Evolutionary conservation across 495 filamentous ascomycete species (phyloP).

Genomic region (Neurospora sp.): DNA sequence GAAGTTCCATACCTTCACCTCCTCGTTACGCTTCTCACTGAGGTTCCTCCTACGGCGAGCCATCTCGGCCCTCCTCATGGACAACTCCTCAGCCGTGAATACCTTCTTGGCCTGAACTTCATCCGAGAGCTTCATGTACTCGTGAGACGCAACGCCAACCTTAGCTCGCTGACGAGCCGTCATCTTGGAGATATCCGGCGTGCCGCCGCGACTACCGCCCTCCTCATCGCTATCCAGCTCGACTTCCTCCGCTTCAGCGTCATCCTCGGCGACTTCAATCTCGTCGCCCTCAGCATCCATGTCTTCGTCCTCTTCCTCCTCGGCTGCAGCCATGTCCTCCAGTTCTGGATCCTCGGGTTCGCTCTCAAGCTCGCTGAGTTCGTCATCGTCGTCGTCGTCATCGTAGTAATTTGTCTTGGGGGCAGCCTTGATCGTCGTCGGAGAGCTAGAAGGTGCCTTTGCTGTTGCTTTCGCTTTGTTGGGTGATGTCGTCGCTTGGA

Average conservation of each 20-base stretch:
- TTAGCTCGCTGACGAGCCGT: slow-evolving; percentile 78
- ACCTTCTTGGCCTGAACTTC: slow-evolving; percentile 90
- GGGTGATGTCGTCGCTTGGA: slow-evolving; percentile 14
- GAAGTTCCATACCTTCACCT: slow-evolving; percentile 69
- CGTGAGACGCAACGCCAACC: slow-evolving; percentile 49
- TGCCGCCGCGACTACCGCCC: slow-evolving; percentile 34
- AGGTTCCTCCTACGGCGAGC: slow-evolving; percentile 87
- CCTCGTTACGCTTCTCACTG: slow-evolving; percentile 96
- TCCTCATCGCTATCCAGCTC: slow-evolving; percentile 59
- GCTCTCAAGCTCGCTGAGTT: slow-evolving; percentile 38
- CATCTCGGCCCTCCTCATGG: slow-evolving; percentile 94
- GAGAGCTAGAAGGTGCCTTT: slow-evolving; percentile 4
- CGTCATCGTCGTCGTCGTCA: slow-evolving; percentile 38
- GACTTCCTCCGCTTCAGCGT: slow-evolving; percentile 43
- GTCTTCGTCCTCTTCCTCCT: slow-evolving; percentile 40
- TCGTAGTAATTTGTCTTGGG: slow-evolving; percentile 30
- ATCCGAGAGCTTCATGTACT: slow-evolving; percentile 70
- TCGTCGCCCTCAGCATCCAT: slow-evolving; percentile 53
- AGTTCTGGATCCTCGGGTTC: slow-evolving; percentile 31
- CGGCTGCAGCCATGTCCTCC: slow-evolving; percentile 41
- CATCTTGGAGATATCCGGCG: slow-evolving; percentile 73
- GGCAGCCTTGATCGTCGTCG: slow-evolving; percentile 2
- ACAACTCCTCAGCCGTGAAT: slow-evolving; percentile 86
- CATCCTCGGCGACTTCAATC: slow-evolving; percentile 48
- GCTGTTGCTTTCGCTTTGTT: slow-evolving; percentile 8